Conservation (phyloP, 805 yeast genomes). For the Kuraishia hungarica region DNA sequence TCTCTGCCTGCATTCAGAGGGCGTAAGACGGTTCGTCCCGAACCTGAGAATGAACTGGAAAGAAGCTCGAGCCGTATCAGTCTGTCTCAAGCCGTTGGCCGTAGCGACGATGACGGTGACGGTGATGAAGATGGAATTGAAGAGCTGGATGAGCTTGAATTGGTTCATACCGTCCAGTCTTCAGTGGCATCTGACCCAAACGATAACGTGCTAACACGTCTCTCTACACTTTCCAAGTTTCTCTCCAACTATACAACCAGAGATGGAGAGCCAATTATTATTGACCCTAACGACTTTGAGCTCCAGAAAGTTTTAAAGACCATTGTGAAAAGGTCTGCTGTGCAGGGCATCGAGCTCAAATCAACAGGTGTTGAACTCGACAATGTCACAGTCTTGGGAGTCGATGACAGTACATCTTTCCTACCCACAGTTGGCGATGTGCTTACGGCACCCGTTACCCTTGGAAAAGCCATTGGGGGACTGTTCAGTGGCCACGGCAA, state of each 20-base stretch:
- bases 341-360: conserved; percentile 37
- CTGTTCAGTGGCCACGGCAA: neutral
- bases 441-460: conserved; percentile 18
- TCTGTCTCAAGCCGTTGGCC: neutral
- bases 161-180: neutral
- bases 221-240: neutral
- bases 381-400: conserved; percentile 32
- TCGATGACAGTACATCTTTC: conserved; percentile 36
- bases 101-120: neutral
- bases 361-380: conserved; percentile 34
- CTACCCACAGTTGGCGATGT: conserved; percentile 36
- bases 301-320: conserved; percentile 26
- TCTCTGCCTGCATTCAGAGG: neutral
- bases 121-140: neutral
- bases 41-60: neutral
- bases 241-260: neutral
- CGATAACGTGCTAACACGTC: neutral
- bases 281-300: conserved; percentile 31
- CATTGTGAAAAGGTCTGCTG: conserved; percentile 29
- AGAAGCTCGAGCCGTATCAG: neutral
- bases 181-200: neutral
- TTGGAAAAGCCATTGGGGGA: conserved; percentile 2
- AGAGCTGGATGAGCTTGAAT: neutral
- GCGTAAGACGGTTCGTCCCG: neutral
- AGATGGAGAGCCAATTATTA: neutral